These are phyloP conservation scores for Scenedesmus sp. DNA, from an alignment of 163 green algal genomes.

Conservation along the genomic window DNA sequence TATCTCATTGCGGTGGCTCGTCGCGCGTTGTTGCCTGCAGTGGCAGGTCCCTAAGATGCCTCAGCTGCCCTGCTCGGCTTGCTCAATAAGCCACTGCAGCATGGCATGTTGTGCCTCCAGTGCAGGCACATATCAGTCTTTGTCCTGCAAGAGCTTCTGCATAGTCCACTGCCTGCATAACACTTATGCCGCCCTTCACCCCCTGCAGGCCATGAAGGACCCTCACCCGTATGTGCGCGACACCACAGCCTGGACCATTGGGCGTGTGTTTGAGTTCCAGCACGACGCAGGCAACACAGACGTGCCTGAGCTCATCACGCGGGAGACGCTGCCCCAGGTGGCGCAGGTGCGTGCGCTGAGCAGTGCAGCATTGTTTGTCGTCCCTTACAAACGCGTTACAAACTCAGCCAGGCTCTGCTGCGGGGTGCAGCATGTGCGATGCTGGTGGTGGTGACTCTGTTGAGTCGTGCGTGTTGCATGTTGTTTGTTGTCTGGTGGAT, in stretches of 20 bases:
- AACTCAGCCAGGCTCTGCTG: no score
- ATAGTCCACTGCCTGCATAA: neutral
- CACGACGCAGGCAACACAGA: constrained; percentile 70
- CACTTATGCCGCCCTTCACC: neutral
- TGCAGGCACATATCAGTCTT: no score
- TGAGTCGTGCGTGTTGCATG: no score
- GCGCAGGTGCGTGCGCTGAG: constrained; percentile 6
- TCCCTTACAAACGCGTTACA: neutral
- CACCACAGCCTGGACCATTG: constrained; percentile 97
- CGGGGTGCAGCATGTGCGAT: neutral
- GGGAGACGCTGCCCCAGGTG: constrained; percentile 46
- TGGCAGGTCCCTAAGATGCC: no score
- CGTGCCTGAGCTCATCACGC: constrained; percentile 46
- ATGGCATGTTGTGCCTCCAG: no score
- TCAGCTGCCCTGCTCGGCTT: no score
- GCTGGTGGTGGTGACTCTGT: neutral
- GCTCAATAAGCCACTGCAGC: no score
- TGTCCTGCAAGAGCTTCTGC: neutral
- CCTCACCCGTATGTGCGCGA: constrained; percentile 86
- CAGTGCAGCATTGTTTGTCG: neutral
- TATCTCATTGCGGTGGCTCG: no score
- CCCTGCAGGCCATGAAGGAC: constrained; percentile 86
- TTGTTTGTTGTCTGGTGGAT: neutral
- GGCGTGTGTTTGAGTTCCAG: constrained; percentile 95
- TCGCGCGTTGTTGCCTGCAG: no score